A percentile compares a stretch with the other conserved stretches of the same genome.
Conservation (phyloP, 192 early-diverging fungal genomes). For the Anaeromyces robustus region DNA sequence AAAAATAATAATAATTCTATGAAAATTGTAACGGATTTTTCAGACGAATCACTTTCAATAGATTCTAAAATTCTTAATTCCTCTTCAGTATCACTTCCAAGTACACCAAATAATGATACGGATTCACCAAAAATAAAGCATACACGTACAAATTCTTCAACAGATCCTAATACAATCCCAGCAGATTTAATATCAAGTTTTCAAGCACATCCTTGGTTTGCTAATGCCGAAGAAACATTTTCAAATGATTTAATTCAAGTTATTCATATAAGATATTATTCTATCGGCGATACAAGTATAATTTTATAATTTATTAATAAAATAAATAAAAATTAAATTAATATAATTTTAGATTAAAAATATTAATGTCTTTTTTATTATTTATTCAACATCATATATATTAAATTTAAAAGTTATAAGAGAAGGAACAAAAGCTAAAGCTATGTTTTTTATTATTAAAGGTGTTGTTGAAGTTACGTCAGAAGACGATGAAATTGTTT, state of each 20-base stretch:
- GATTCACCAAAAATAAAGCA: neutral
- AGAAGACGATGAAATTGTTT: conserved; percentile 8
- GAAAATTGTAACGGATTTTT: neutral
- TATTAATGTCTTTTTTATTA: no score
- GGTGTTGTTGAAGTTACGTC: conserved; percentile 49
- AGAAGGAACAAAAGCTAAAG: conserved; percentile 42
- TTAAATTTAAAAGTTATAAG: conserved; percentile 19
- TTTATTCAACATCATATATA: no score
- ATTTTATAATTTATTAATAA: neutral
- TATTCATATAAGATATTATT: neutral
- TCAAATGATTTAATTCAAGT: neutral
- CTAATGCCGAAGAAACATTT: neutral
- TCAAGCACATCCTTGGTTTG: neutral
- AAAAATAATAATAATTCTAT: neutral
- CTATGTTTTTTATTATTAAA: conserved; percentile 58
- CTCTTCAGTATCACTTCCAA: neutral
- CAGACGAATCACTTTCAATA: neutral
- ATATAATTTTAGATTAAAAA: neutral
- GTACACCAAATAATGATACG: neutral
- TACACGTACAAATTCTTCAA: neutral
- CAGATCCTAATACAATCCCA: neutral
- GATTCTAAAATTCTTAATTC: neutral
- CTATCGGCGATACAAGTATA: neutral
- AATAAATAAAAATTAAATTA: neutral
- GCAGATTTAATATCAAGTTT: neutral